Percentiles rank a stretch among this genome's conserved stretches.
Conservation (phyloP, 78 protist species). For the Cavenderia fasciculata region DNA sequence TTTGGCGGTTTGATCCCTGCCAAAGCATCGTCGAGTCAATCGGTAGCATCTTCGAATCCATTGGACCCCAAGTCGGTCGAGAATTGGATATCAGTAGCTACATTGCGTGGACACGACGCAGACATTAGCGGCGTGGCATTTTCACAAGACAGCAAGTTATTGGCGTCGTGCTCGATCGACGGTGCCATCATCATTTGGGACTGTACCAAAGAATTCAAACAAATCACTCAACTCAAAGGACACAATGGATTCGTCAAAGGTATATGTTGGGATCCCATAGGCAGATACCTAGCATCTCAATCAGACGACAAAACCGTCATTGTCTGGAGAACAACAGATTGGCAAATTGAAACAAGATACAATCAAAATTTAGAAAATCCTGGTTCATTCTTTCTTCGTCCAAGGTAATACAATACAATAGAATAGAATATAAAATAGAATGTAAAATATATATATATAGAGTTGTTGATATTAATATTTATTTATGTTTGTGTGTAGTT, state of each 20-base stretch:
- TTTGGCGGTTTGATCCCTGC: too few species aligned
- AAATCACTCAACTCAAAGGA: constrained; percentile 30
- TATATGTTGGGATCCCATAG: constrained; percentile 83
- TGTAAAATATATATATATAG: not conserved
- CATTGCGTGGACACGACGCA: constrained; percentile 69
- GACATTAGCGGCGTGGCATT: constrained; percentile 75
- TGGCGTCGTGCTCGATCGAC: constrained; percentile 83
- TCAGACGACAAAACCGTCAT: constrained; percentile 62
- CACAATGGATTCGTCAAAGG: constrained; percentile 78
- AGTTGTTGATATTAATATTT: not conserved
- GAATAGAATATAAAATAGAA: not conserved
- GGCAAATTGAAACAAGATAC: constrained; percentile 47
- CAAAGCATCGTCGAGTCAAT: too few species aligned
- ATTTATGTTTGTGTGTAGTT: not conserved
- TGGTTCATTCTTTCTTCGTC: constrained; percentile 32
- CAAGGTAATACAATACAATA: not conserved
- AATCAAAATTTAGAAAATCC: not conserved
- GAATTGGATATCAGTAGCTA: constrained; percentile 52
- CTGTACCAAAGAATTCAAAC: not conserved
- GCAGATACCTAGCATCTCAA: constrained; percentile 75
- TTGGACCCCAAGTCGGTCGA: not conserved
- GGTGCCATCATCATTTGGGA: constrained; percentile 79
- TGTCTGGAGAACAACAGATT: constrained; percentile 58
- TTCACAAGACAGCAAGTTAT: constrained; percentile 56
- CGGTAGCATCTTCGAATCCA: not conserved